Percentiles rank a stretch among this genome's conserved stretches.
These are phyloP conservation scores for Pistacia atlantica DNA, from an alignment of 345 rosid species.

Conservation along the genomic window DNA sequence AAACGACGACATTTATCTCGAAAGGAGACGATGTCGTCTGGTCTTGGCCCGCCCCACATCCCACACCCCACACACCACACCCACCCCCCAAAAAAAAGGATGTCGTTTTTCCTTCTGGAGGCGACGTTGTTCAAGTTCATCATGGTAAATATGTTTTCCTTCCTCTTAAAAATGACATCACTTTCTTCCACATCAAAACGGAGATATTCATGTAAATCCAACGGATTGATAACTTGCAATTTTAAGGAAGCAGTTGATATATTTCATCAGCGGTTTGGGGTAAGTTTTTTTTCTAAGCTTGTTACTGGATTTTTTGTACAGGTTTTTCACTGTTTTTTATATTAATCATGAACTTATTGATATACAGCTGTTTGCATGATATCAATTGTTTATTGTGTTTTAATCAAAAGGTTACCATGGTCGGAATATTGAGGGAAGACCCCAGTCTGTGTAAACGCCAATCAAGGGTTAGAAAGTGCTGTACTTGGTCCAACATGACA, in stretches of 20 bases:
- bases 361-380: neutral
- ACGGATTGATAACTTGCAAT: conserved; percentile 88
- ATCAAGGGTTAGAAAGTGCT: neutral
- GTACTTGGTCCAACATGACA: neutral
- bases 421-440: neutral
- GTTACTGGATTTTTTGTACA: neutral
- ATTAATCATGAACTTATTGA: neutral
- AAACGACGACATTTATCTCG: too few species aligned
- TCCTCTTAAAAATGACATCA: too few species aligned
- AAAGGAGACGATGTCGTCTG: too few species aligned
- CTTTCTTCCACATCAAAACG: too few species aligned
- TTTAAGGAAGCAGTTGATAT: conserved; percentile 79
- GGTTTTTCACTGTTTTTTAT: neutral
- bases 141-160: too few species aligned
- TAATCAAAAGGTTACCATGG: neutral
- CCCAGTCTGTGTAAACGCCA: neutral
- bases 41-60: too few species aligned
- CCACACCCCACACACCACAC: too few species aligned
- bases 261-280: conserved; percentile 83
- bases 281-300: conserved; percentile 33
- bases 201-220: too few species aligned
- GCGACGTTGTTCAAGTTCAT: too few species aligned
- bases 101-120: too few species aligned
- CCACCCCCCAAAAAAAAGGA: too few species aligned
- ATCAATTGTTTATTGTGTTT: neutral